Evolutionary conservation across 495 filamentous ascomycete genomes (phyloP), one percentile per base, ranked within the genome.

Genomic region (Podospora anserina): DNA sequence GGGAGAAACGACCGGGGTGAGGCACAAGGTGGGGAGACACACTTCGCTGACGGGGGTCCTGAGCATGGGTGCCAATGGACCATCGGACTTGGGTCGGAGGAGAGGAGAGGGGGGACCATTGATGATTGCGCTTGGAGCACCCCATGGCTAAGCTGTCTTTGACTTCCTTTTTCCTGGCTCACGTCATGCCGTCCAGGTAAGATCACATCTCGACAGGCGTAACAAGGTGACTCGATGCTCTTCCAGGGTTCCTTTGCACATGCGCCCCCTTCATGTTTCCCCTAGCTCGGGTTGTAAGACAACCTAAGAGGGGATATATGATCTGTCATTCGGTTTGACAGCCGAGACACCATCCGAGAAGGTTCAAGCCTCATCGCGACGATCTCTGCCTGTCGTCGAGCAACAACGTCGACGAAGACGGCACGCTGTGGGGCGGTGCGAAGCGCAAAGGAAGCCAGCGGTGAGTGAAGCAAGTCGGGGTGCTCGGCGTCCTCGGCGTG

Each of bases 371-470:
- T 62, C 66, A 70, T 74, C 66, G 66, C 60, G 56, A 44, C 59
- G 64, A 70, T 75, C 58, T 75, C 58, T 61, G 27, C 61, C 15
- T 20, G 60, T 64, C 27, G 61, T 32, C 23, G 1, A 26, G 67
- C 53, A 62, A 58, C 30, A 63, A 61, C 60, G 49, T 61, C 54
- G 64, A 61, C 60, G 66, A 32, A 69, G 67, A 70, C 71, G 76
- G 72, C 67, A 71, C 66, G 64, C 67, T 39, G 72, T 69, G 75
- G 73, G 71, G 77, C 78, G 73, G 72, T 73, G 79, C 70, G 77
- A 75, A 74, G 76, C 72, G 77, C 72, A 75, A 58, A 18, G 23
- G 23, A 23, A 34, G 16, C 39, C 16, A 26, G 61, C 27, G 62
- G 64, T 63, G 68, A 63, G 56, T 18, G 39, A 49, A 71, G 67